Evolutionary conservation across 2,329 filamentous ascomycete species (phyloP).

Genomic region (Metarhizium album): DNA sequence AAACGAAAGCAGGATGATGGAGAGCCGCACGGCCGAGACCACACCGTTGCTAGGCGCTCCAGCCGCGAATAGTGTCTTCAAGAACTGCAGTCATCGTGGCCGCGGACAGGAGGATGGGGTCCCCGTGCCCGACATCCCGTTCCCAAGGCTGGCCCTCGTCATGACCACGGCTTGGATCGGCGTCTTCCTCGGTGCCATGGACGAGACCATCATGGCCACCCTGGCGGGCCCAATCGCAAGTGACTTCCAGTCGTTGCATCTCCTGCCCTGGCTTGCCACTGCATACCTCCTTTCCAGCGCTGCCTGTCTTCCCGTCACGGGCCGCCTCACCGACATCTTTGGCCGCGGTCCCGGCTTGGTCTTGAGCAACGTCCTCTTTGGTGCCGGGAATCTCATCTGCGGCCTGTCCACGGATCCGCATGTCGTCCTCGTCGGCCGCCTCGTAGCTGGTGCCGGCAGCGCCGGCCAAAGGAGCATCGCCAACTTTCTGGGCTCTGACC

Average conservation of each 20-base stretch:
- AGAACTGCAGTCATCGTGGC: background rate
- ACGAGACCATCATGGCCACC: constrained; percentile 69
- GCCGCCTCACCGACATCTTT: constrained; percentile 72
- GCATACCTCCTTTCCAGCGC: constrained; percentile 75
- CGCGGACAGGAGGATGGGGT: background rate
- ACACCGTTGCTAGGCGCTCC: background rate
- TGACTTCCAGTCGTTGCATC: constrained; percentile 62
- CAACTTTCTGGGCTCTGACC: constrained; percentile 51
- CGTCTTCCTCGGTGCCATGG: constrained; percentile 47
- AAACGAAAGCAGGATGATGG: background rate
- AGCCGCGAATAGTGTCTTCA: background rate
- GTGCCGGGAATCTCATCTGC: constrained; percentile 63
- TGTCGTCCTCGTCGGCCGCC: constrained; percentile 60
- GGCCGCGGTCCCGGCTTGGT: constrained; percentile 60
- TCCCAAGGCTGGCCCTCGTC: background rate
- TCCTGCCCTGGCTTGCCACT: constrained; percentile 72
- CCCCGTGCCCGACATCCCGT: background rate
- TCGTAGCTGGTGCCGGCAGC: constrained; percentile 66
- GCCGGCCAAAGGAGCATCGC: constrained; percentile 58
- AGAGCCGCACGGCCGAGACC: background rate
- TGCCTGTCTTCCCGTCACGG: constrained; percentile 52
- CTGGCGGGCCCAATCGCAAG: constrained; percentile 68
- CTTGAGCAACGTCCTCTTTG: constrained; percentile 65
- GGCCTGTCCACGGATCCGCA: constrained; percentile 52
- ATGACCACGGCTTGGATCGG: background rate